A percentile compares a stretch with the other conserved stretches of the same genome.
Evolutionary conservation across 202 grass and related monocot species (phyloP).

Genomic region (Hordeum pubiflorum): DNA sequence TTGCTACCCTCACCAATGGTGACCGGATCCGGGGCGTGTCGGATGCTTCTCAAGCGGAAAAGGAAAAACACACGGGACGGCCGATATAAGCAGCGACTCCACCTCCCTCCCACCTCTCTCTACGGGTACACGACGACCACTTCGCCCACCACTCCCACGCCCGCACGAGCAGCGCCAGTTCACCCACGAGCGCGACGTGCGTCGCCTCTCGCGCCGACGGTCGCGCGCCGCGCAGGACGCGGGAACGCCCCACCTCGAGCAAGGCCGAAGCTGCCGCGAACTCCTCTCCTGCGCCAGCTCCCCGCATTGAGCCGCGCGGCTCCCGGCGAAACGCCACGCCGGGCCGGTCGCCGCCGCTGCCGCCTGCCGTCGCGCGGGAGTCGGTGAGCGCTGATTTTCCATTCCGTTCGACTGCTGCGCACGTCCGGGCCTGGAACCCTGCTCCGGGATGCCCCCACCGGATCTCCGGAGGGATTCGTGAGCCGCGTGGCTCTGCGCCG

Average conservation of each 20-base stretch:
- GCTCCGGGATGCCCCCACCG: constrained; percentile 7
- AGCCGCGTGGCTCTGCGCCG: neutral
- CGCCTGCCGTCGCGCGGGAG: neutral
- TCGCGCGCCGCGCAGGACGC: neutral
- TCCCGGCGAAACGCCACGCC: neutral
- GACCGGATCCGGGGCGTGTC: neutral
- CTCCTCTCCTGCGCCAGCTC: neutral
- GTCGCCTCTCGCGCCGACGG: constrained; percentile 21
- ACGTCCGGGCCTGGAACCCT: neutral
- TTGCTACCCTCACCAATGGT: neutral
- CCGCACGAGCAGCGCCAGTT: constrained; percentile 22
- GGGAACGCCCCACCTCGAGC: neutral
- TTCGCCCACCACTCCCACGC: neutral
- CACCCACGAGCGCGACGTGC: constrained; percentile 9
- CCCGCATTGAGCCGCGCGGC: constrained; percentile 33
- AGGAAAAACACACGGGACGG: neutral
- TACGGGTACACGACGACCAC: neutral
- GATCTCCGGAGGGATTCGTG: constrained; percentile 14
- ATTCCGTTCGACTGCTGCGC: neutral
- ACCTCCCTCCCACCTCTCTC: neutral
- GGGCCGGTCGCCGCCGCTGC: neutral
- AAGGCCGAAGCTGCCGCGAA: neutral
- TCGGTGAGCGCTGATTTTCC: neutral
- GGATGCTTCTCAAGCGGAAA: neutral
- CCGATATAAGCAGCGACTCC: constrained; percentile 17